Conservation (phyloP, 352 stramenopile species). For the Globisporangium splendens region DNA sequence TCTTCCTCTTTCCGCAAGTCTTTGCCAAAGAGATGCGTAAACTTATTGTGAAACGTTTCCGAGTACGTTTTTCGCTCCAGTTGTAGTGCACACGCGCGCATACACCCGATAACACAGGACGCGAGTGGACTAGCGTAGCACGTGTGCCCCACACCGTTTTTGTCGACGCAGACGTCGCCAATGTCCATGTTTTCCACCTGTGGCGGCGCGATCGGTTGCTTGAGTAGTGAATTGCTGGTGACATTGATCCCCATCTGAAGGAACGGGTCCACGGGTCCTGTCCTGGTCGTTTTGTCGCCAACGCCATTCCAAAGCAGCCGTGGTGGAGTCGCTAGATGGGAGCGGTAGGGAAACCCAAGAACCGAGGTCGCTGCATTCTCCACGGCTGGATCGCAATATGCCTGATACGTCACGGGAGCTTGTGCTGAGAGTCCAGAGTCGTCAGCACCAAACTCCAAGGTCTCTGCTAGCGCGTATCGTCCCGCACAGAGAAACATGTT, state of each 20-base stretch:
- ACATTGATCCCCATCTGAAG: slow-evolving; percentile 49
- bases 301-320: slow-evolving; percentile 69
- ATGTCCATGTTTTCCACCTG: slow-evolving; percentile 25
- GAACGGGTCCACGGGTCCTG: slow-evolving; percentile 56
- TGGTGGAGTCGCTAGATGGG: slow-evolving; percentile 27
- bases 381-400: slow-evolving; percentile 49
- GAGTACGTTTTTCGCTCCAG: slow-evolving; percentile 43
- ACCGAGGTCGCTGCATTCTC: slow-evolving; percentile 30
- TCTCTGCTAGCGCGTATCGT: slow-evolving; percentile 46
- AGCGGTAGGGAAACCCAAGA: slow-evolving; percentile 46
- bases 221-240: slow-evolving; percentile 37
- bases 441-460: slow-evolving; percentile 42
- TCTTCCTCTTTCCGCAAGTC: slow-evolving; percentile 65
- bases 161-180: slow-evolving; percentile 60
- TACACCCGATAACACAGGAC: slow-evolving; percentile 57
- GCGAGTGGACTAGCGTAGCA: slow-evolving; percentile 52
- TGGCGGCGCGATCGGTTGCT: slow-evolving; percentile 11
- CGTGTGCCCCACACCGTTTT: slow-evolving; percentile 47
- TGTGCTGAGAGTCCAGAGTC: slow-evolving; percentile 34
- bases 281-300: slow-evolving; percentile 33
- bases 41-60: slow-evolving; percentile 37
- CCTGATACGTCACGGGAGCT: slow-evolving; percentile 56
- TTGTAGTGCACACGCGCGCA: slow-evolving; percentile 41
- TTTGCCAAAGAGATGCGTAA: slow-evolving; percentile 69
- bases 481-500: slow-evolving; percentile 59